Base-by-base conservation (phyloP, 2,329 filamentous ascomycete species). In the Colletotrichum sidae region DNA sequence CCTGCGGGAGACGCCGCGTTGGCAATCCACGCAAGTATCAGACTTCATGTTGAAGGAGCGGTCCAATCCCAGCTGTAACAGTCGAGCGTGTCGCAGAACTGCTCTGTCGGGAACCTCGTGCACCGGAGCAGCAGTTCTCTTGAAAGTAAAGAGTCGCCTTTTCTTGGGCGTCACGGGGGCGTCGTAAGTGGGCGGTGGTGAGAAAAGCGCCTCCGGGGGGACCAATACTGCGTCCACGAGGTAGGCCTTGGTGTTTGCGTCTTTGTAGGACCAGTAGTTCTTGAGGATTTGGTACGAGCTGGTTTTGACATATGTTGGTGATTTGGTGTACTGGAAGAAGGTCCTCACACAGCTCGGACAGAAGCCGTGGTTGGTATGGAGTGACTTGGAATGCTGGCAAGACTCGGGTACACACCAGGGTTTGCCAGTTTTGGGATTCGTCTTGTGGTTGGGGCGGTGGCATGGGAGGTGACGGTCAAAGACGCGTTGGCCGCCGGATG, bases 221-320 rank as follows among this genome's bases (percentile, higher is more conserved):
- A 67, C 41, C 13, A 13, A 25, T 4, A 15, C 6, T 6, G 60
- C 17, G 2, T 59, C 46, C 8, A 57, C 60, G 2, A 52, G 35
- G 6, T n/a, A 15, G 52, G 42, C 13, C 65, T 44, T 52, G 12
- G 38, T 39, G 8, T 53, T 39, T 7, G 12, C 15, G n/a, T 44
- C 39, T 35, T 67, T 67, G 60, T 60, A 67, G 4, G 42, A 33
- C 65, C 65, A 67, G 38, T 56, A 67, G 11, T 56, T 60, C 8
- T 33, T 35, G n/a, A 65, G 11, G 4, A 65, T 34, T 0, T 37
- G n/a, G 15, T 35, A 42, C 13, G 60, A 44, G n/a, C 13, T 51
- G 25, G 54, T n/a, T 7, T 33, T 4, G 17, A n/a, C 34, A 10
- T 49, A 57, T 34, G n/a, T 25, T 49, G 11, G 10, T 25, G 25